A percentile compares a stretch with the other conserved stretches of the same genome.
Conservation (phyloP, 177 flowering plant species). For the Vitis hybrid region DNA sequence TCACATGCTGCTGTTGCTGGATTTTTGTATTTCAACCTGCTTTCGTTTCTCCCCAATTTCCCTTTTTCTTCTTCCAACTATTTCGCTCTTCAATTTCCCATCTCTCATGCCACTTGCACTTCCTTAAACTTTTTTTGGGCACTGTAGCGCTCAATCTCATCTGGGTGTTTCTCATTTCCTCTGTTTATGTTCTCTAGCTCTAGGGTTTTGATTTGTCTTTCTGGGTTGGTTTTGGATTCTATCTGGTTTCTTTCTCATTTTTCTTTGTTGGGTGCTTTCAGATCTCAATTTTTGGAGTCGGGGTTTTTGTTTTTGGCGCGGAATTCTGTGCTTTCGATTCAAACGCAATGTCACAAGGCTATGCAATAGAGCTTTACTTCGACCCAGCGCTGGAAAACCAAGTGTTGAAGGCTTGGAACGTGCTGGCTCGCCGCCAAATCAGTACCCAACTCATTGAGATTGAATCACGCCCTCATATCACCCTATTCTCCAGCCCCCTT, state of each 20-base stretch:
- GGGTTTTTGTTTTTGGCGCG: not conserved
- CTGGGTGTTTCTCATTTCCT: slow-evolving; percentile 10
- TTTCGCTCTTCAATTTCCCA: not conserved
- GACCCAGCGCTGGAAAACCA: slow-evolving; percentile 97
- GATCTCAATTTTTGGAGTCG: slow-evolving; percentile 10
- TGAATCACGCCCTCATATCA: slow-evolving; percentile 92
- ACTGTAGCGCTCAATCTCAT: slow-evolving; percentile 6
- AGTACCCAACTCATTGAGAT: slow-evolving; percentile 91
- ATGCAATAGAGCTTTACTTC: slow-evolving; percentile 89
- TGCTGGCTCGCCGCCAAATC: slow-evolving; percentile 88
- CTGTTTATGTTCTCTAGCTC: not conserved
- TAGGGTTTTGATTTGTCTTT: slow-evolving; percentile 5
- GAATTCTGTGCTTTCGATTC: not conserved
- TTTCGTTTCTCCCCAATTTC: not conserved
- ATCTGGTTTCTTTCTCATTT: not conserved
- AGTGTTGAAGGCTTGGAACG: slow-evolving; percentile 95
- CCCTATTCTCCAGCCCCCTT: slow-evolving; percentile 63
- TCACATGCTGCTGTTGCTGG: not conserved
- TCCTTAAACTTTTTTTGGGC: not conserved
- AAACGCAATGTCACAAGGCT: slow-evolving; percentile 69
- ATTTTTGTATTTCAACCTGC: too few species aligned
- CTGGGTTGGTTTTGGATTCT: not conserved
- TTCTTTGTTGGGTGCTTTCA: slow-evolving; percentile 10
- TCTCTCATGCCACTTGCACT: not conserved
- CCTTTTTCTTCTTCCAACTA: not conserved